Percentiles rank a stretch among this genome's conserved stretches.
These are phyloP conservation scores for Lobosporangium transversale DNA, from an alignment of 192 early-diverging fungal genomes.

Conservation along the genomic window DNA sequence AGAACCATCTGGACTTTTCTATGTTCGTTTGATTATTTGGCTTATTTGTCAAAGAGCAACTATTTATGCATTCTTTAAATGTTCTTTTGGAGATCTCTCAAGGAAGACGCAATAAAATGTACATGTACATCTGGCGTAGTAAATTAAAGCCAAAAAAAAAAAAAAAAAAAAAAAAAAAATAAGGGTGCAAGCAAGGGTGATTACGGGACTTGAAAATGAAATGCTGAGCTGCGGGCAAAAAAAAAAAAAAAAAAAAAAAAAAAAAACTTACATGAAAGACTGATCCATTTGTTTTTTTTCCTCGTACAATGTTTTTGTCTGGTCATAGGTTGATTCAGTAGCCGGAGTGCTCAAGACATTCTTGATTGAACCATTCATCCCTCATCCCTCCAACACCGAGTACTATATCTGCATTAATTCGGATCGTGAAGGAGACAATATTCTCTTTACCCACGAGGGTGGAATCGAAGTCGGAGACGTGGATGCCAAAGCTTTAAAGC, in stretches of 20 bases:
- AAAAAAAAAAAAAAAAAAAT: background rate
- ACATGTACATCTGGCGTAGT: background rate
- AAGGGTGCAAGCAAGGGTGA: background rate
- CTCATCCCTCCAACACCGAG: conserved; percentile 92
- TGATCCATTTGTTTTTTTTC: no score
- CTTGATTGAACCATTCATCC: conserved; percentile 94
- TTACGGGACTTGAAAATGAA: no score
- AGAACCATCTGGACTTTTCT: no score
- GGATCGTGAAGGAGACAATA: conserved; percentile 93
- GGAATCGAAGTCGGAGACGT: conserved; percentile 99
- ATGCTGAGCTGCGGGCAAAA: background rate
- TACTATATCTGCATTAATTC: conserved; percentile 98
- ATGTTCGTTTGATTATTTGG: no score
- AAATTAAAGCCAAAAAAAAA: background rate
- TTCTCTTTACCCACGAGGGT: conserved; percentile 98
- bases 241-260: background rate
- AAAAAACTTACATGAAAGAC: background rate
- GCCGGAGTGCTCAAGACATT: conserved; percentile 93
- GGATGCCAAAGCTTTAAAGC: conserved; percentile 92
- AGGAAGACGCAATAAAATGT: background rate
- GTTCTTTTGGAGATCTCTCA: no score
- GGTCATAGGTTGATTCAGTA: conserved; percentile 86
- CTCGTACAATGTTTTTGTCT: no score
- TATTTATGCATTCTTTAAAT: no score
- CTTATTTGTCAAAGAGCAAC: no score